phyloP scores from a whole-genome alignment of 2,329 filamentous ascomycete genomes.

The Chrysoporthe austroafricana region DNA sequence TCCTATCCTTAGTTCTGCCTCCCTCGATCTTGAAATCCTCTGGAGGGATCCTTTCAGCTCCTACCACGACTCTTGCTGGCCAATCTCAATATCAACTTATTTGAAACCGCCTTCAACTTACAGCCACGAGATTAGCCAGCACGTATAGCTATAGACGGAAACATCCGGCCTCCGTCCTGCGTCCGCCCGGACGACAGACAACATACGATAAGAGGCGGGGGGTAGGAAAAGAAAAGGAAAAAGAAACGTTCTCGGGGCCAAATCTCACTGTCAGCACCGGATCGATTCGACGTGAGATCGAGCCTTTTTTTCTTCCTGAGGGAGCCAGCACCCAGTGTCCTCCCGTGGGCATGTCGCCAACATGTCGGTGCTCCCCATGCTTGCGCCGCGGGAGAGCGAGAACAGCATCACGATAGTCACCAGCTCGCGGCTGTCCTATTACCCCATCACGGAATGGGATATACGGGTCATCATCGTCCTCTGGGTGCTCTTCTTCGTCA shows the following conservation, averaged over 20 bases:
- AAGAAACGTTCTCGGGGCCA: neutral
- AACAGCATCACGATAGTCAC: conserved; percentile 15
- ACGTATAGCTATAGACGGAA: neutral
- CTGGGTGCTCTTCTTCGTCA: conserved; percentile 26
- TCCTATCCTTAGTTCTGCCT: neutral
- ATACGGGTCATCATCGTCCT: conserved; percentile 26
- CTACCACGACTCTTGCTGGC: neutral
- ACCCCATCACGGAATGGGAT: conserved; percentile 25
- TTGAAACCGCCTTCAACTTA: neutral
- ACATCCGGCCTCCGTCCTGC: neutral
- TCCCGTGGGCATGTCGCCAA: conserved; percentile 16
- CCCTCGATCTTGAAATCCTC: neutral
- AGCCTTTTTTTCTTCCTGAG: neutral
- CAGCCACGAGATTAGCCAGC: neutral
- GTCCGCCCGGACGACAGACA: neutral
- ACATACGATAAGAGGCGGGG: neutral
- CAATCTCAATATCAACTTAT: conserved; percentile 7
- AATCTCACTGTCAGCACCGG: neutral
- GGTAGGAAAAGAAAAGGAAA: neutral
- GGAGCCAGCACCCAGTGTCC: neutral
- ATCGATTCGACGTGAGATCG: neutral
- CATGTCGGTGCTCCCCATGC: conserved; percentile 17
- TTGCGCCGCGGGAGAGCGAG: conserved; percentile 22
- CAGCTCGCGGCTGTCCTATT: conserved; percentile 17
- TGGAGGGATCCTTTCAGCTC: neutral